phyloP scores from a whole-genome alignment of 352 stramenopile genomes.

The Phytopythium helicoides region DNA sequence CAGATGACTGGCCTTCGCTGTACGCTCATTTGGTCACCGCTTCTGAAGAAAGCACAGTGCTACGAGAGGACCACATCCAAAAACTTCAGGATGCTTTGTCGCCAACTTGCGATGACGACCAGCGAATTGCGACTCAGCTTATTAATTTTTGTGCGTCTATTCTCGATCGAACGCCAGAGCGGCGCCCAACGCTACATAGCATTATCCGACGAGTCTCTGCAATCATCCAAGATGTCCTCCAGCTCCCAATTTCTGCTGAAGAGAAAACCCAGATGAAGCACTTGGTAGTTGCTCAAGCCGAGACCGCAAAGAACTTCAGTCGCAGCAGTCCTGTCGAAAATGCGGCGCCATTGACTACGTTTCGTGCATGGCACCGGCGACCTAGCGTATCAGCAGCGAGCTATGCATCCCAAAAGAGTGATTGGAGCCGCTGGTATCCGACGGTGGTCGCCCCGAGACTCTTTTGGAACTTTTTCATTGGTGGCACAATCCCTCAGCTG shows the following conservation, averaged over 20 bases:
- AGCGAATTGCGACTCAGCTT: slow-evolving; percentile 22
- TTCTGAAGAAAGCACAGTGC: slow-evolving; percentile 17
- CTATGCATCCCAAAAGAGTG: neutral
- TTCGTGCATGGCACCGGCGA: neutral
- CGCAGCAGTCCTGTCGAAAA: too few relatives aligned
- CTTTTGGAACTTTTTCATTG: slow-evolving; percentile 62
- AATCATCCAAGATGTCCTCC: slow-evolving; percentile 25
- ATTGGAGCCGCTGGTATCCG: neutral
- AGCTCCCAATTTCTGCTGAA: slow-evolving; percentile 17
- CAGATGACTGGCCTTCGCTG: slow-evolving; percentile 56
- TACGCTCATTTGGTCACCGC: slow-evolving; percentile 55
- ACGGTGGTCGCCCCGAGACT: slow-evolving; percentile 22
- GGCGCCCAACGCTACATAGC: slow-evolving; percentile 19
- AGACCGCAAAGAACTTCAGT: neutral
- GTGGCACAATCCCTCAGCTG: slow-evolving; percentile 1
- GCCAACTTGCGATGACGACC: slow-evolving; percentile 27
- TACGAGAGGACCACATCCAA: slow-evolving; percentile 40
- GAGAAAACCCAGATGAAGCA: slow-evolving; percentile 20
- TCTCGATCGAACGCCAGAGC: slow-evolving; percentile 20
- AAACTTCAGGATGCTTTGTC: slow-evolving; percentile 30
- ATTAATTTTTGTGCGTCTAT: slow-evolving; percentile 28
- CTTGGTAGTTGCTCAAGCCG: neutral
- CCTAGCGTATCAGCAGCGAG: neutral
- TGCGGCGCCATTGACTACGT: too few relatives aligned
- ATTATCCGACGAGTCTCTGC: slow-evolving; percentile 17